Evolutionary conservation across 441 rosid species (phyloP), one percentile per base, ranked within the genome.

Genomic region (Rhodomyrtus psidioides): DNA sequence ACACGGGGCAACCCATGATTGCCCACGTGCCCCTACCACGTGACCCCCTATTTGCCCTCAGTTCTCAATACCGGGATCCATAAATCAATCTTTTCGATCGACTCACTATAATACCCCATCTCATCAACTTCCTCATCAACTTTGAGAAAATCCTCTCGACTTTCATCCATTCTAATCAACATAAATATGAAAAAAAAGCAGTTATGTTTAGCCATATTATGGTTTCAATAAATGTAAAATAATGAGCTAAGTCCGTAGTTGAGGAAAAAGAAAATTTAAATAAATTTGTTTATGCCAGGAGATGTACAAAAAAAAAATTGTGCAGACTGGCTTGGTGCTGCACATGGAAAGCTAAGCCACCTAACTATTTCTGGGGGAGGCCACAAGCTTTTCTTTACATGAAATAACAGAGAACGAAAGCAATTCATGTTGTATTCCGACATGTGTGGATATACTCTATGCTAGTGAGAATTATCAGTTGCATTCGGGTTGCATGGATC

Each of bases 21-120:
- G 34, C 39, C 0, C 28, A 27, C 16, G 39, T 60, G 70, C 3
- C 42, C 6, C 1, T 0, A 2, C 15, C 1, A 16, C 5, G 12
- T 16, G 23, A 60, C 42, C 2, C 0, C 34, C n/a, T n/a, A n/a
- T n/a, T n/a, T n/a, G n/a, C n/a, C n/a, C n/a, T n/a, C n/a, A n/a
- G n/a, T n/a, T n/a, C n/a, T n/a, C n/a, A 28, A 27, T 27, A 30
- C 34, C 5, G 21, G 70, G 19, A 59, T 14, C 5, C 3, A 12
- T 59, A 14, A 59, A 59, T 5, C 16, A 27, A 14, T 27, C 5
- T 27, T n/a, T 59, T 27, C 2, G 2, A 58, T 58, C 65, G 13
- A n/a, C 65, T 58, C 65, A n/a, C 65, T 58, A 0, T 59, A 28
- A 7, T 28, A 28, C 39, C 39, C 70, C 70, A 27, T 27, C 39